These are phyloP conservation scores for Linnemannia schmuckeri DNA, from an alignment of 192 early-diverging fungal genomes.

Conservation along the genomic window DNA sequence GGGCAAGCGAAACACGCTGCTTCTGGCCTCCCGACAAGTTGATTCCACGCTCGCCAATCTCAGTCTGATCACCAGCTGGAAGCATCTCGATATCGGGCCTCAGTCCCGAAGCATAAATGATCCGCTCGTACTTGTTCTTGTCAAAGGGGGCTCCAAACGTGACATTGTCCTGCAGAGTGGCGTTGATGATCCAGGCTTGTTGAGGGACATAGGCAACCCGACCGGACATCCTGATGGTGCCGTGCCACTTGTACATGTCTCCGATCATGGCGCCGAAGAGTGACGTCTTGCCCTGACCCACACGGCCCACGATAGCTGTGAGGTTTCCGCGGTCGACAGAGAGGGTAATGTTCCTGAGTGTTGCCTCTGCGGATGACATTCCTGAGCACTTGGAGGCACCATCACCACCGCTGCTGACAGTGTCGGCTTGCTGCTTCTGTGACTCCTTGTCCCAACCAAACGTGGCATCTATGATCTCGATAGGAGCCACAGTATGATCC, in stretches of 20 bases:
- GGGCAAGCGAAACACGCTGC: slow-evolving; percentile 85
- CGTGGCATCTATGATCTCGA: neutral
- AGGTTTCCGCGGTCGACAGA: slow-evolving; percentile 54
- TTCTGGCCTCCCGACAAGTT: slow-evolving; percentile 91
- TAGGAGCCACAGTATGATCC: neutral
- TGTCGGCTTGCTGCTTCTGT: neutral
- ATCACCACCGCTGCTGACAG: neutral
- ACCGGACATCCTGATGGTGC: slow-evolving; percentile 68
- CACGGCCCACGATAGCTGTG: slow-evolving; percentile 72
- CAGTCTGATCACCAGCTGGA: slow-evolving; percentile 86
- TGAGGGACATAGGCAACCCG: slow-evolving; percentile 67
- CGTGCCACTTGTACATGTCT: slow-evolving; percentile 77
- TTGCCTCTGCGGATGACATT: neutral
- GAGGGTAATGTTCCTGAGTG: slow-evolving; percentile 55
- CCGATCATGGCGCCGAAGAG: slow-evolving; percentile 78
- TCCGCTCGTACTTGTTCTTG: slow-evolving; percentile 72
- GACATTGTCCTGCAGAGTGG: neutral
- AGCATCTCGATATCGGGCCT: slow-evolving; percentile 84
- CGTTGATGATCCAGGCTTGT: slow-evolving; percentile 28
- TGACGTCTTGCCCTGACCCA: slow-evolving; percentile 83
- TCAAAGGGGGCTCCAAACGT: slow-evolving; percentile 77
- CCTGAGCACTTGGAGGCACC: neutral
- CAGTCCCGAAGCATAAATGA: slow-evolving; percentile 84
- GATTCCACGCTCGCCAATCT: slow-evolving; percentile 90
- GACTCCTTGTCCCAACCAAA: slow-evolving; percentile 9